phyloP scores from a whole-genome alignment of 140 eudicot species.

The Oenanthe javanica region DNA sequence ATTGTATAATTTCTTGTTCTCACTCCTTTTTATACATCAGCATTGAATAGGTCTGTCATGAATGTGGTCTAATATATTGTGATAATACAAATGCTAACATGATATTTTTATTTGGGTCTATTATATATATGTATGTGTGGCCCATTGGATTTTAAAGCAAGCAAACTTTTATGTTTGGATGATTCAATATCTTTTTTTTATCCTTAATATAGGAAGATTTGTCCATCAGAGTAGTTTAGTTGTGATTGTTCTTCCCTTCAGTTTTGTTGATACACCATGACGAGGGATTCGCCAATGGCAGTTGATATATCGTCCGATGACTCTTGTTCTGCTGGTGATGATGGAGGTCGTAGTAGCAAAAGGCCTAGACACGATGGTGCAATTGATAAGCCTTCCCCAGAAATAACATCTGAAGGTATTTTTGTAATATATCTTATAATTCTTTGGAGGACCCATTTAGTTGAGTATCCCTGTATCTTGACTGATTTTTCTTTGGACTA shows the following conservation, averaged over 20 bases:
- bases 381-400: not conserved
- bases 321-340: not conserved
- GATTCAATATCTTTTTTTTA: not conserved
- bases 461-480: not conserved
- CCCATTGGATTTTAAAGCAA: not conserved
- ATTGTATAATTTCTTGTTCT: not conserved
- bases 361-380: not conserved
- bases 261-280: not conserved
- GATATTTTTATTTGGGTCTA: no score
- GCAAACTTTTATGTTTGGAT: not conserved
- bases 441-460: not conserved
- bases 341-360: not conserved
- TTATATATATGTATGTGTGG: not conserved
- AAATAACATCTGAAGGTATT: not conserved
- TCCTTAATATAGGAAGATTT: not conserved
- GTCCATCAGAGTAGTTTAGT: not conserved
- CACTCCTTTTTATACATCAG: not conserved
- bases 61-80: not conserved
- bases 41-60: not conserved
- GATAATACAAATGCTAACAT: not conserved
- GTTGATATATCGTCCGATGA: constrained; percentile 4
- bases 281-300: not conserved
- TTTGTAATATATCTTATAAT: not conserved
- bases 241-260: not conserved
- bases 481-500: not conserved